Evolutionary conservation across 768 basidiomycete species (phyloP).

Genomic region (Suillus discolor): DNA sequence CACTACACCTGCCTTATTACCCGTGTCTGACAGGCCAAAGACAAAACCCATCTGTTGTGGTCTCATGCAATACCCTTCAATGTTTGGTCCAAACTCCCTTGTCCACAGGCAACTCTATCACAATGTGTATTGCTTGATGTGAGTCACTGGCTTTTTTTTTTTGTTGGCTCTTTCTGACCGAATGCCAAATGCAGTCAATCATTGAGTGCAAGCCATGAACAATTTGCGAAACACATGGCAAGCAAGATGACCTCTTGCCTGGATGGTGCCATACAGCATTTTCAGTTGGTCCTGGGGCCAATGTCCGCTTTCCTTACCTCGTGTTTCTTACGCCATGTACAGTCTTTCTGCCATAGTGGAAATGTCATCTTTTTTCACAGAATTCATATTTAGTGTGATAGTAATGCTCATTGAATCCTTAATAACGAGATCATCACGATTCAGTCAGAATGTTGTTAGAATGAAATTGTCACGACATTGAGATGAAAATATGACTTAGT

Average conservation of each 20-base stretch:
- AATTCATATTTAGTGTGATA: too few relatives aligned
- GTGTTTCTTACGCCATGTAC: not conserved
- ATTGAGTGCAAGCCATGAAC: not conserved
- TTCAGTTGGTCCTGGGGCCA: not conserved
- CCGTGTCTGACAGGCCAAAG: too few relatives aligned
- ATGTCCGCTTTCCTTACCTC: not conserved
- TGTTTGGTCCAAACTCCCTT: too few relatives aligned
- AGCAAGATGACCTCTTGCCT: not conserved
- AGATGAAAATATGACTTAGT: constrained; percentile 1
- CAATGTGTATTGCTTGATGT: not conserved
- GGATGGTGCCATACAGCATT: not conserved
- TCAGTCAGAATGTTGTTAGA: not conserved
- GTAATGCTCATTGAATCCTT: not conserved
- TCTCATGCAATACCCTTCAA: too few relatives aligned
- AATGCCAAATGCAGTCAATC: not conserved
- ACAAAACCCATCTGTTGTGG: too few relatives aligned
- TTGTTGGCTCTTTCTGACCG: not conserved
- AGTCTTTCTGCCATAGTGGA: not conserved
- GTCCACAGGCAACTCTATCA: too few relatives aligned
- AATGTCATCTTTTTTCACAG: not conserved
- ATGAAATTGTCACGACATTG: not conserved
- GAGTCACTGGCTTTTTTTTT: not conserved
- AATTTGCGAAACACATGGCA: too few relatives aligned
- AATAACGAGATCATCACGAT: too few relatives aligned
- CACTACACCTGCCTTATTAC: too few relatives aligned